Conservation (phyloP, 495 filamentous ascomycete species). For the Glutinoglossum americanum region DNA sequence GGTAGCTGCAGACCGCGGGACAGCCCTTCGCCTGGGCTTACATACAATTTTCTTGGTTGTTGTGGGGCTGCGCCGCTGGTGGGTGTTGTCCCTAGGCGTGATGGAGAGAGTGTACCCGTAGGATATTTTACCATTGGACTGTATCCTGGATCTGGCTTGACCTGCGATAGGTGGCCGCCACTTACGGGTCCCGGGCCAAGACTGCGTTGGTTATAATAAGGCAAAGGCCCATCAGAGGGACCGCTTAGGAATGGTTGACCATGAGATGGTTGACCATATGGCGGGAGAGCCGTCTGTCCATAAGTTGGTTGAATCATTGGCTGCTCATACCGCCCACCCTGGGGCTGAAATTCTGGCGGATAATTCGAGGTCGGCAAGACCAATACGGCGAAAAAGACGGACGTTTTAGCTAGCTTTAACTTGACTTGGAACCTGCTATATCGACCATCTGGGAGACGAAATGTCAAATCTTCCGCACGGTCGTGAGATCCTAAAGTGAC, state of each 20-base stretch:
- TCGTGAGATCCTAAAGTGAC: conserved; percentile 21
- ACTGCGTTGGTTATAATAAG: background rate
- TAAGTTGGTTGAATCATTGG: background rate
- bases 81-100: background rate
- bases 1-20: conserved; percentile 1
- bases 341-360: background rate
- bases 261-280: background rate
- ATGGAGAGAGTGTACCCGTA: background rate
- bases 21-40: background rate
- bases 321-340: background rate
- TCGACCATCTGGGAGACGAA: conserved; percentile 14
- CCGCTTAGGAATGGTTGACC: background rate
- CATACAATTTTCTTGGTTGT: background rate
- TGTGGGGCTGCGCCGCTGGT: background rate
- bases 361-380: background rate
- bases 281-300: background rate
- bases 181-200: background rate
- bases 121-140: background rate
- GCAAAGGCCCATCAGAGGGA: background rate
- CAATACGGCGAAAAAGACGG: conserved; percentile 15
- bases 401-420: conserved; percentile 15
- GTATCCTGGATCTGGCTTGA: background rate
- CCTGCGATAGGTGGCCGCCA: background rate
- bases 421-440: conserved; percentile 12
- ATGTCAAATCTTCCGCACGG: conserved; percentile 12